Base-by-base conservation (phyloP, 148 eudicot species). In the Camellia lanceoleosa region DNA sequence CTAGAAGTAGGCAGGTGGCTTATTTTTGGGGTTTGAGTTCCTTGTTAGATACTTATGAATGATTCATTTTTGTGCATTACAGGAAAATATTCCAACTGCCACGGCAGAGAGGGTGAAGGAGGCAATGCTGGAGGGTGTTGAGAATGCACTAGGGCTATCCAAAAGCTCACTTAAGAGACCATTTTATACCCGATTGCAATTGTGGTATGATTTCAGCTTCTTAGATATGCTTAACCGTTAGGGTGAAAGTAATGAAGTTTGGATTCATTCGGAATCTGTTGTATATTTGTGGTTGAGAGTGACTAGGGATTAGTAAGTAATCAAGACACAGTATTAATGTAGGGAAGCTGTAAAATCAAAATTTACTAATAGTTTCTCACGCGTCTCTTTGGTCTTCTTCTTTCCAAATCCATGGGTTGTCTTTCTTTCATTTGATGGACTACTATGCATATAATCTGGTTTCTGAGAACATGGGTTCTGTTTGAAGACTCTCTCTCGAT, bases 61-160 rank as follows among this genome's bases (percentile, higher is more conserved):
- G 62, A 54, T 63, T 71, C 15, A 5, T 15, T 14, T 43, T 14
- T 43, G 19, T 43, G 8, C 79, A 47, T 71, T 85, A 47, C 92
- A 95, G 99, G 99, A 95, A 85, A 93, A 91, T 80, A 90, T 95
- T 84, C 97, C 99, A 77, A 83, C 72, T 49, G 86, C 82, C 74
- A 91, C 94, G 7, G 93, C 99, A 71, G 97, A 93, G 87, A 95
- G 86, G 87, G 97, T 95, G 85, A 95, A 87, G 83, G 80, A 70
- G 76, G 84, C 87, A 68, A 95, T 95, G 97, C 94, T 93, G 72
- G 89, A 85, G 77, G 99, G 94, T 42, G 91, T 93, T 79, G 97
- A 93, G 88, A 80, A 61, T 63, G 97, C 97, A 64, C 82, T 95
- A 81, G 95, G 99, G 84, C 82, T 92, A 52, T 59, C 90, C 47